Evolutionary conservation across 768 basidiomycete genomes (phyloP), one percentile per base, ranked within the genome.

Genomic region (Russula olivacea): DNA sequence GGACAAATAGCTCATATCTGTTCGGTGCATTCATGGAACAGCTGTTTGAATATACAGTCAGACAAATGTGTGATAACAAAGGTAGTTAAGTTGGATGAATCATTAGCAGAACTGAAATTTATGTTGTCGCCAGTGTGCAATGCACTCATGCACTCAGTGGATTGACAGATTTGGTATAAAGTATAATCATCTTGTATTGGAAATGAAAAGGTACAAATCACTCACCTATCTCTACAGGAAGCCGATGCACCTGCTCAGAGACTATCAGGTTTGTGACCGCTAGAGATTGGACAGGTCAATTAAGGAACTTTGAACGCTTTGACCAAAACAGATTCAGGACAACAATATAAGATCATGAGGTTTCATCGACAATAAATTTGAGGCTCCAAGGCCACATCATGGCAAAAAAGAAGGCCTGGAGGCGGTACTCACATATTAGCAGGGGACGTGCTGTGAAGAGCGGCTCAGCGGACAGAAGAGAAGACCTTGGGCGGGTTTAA

Each of bases 21-120:
- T 87, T 86, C n/a, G 93, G 93, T 51, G 93, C 93, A 77, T 99
- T 99, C 89, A 97, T 92, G 68, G 54, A 34, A 36, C 30, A 38
- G 54, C 48, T 54, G 65, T 52, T 50, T 59, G 59, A 38, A 56
- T 23, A 21, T 21, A 40, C 5, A 21, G 51, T 64, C 51, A 52
- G 58, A 23, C 28, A 59, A 55, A 17, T 34, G 53, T 34, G 53
- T n/a, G 34, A 32, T 50, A 36, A 40, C 52, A 8, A 53, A 48
- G 23, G 17, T 21, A 40, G 54, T 28, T 4, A 28, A 28, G 28
- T 28, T 28, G 28, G 28, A 28, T 28, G 28, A 28, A 28, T 68
- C 67, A 68, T 68, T 63, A 68, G 67, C 67, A 68, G 67, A 68
- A 68, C 67, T 68, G 28, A 28, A 28, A 28, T 65, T 59, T 58